Base-by-base conservation (phyloP, 495 filamentous ascomycete genomes). In the Hypomontagnella submonticulosa region DNA sequence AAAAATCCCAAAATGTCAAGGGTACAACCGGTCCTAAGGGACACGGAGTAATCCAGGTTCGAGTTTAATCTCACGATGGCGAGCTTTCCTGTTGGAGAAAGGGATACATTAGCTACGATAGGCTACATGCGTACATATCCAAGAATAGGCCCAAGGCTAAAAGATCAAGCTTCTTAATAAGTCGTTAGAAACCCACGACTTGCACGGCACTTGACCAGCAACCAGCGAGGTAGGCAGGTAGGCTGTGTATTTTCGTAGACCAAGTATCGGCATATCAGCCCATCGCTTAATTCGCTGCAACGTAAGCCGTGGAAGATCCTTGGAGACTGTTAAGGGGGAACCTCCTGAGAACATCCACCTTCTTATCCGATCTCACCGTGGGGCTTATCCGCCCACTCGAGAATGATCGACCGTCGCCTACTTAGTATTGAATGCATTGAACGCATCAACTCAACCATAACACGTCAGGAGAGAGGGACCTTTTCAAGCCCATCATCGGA, bases 91-190 rank as follows among this genome's bases (percentile, higher is more conserved):
- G 13, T 58, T 41, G 53, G 59, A 59, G 51, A 63, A 57, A 42
- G 20, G 57, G 44, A 47, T 40, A 60, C 48, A 36, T 41, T 55
- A 49, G 40, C 44, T 46, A 56, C 16, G 27, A 61, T 59, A 59
- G 64, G 57, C 47, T 57, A 43, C 54, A 50, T 63, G 50, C 48
- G 59, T 60, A 43, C 15, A 41, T 50, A 60, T 68, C 58, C 48
- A 67, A 67, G 40, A 67, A 67, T 68, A 60, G 50, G 48, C 53
- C 55, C 49, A 63, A 63, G 65, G 65, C 54, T 68, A 63, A 68
- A 58, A 63, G 54, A 63, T 63, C 36, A 60, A 63, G 55, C 48
- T 68, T 62, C 59, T 68, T 68, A 68, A 54, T 63, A 68, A 63
- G 60, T 50, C 49, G 38, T 63, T 68, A 68, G 65, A 59, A 68